Percentiles rank a stretch among this genome's conserved stretches.
These are phyloP conservation scores for Neurospora crassa DNA, from an alignment of 2,329 filamentous ascomycete species.

Conservation along the genomic window DNA sequence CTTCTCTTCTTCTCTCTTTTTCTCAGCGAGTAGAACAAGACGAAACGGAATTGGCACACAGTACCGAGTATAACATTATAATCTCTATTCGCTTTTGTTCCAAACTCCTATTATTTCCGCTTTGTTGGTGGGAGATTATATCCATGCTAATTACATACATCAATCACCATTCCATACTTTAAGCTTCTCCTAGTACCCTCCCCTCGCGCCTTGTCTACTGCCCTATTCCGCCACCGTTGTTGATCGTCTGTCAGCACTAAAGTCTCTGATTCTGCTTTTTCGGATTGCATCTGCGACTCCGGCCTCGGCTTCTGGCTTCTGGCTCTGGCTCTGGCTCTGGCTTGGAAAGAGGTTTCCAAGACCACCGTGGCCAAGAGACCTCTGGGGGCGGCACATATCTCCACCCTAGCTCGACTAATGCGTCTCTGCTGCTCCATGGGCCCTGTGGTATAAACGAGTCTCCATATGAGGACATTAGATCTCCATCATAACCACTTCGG, in stretches of 20 bases:
- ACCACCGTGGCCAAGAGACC: not conserved
- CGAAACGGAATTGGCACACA: no score
- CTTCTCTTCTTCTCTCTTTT: no score
- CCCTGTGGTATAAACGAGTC: not conserved
- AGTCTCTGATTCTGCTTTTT: not conserved
- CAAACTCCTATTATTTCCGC: not conserved
- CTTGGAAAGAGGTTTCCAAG: not conserved
- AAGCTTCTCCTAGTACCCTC: not conserved
- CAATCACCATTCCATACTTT: not conserved
- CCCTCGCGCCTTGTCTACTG: not conserved
- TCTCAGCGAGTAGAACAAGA: no score
- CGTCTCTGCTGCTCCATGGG: not conserved
- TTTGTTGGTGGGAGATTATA: not conserved
- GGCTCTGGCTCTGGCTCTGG: no score
- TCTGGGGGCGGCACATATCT: not conserved
- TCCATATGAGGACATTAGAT: not conserved
- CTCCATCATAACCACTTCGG: not conserved
- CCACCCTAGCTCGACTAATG: not conserved
- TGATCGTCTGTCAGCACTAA: not conserved
- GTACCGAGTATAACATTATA: no score
- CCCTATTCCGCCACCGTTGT: not conserved
- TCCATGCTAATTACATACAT: not conserved
- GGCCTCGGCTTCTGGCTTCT: not conserved
- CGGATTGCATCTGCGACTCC: not conserved
- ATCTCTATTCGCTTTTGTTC: no score